Base-by-base conservation (phyloP, 129 eudicot species). In the Arctium lappa region DNA sequence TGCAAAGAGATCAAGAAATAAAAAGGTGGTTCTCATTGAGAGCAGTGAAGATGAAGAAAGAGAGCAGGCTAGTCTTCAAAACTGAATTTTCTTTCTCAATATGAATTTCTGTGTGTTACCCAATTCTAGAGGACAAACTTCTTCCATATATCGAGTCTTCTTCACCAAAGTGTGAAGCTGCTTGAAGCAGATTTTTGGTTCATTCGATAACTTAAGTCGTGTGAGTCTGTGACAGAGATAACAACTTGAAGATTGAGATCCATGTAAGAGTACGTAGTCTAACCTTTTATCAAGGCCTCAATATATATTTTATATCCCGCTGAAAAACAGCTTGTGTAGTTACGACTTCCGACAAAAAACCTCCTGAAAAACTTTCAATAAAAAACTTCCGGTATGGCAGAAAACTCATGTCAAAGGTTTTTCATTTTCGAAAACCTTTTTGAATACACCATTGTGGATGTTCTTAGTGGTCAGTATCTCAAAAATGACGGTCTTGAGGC, bases 1-100 rank as follows among this genome's bases (percentile, higher is more conserved):
- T 22, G 76, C 87, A 69, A 95, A 88, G 87, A 92, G 88, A 78
- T 32, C 78, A 44, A 93, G 88, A 84, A 80, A 92, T 33, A 91
- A 79, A 31, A 86, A 86, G 44, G 87, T 88, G 71, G 78, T 88
- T 31, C 84, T 88, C 39, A 82, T 92, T 72, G 94, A 93, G 72
- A 95, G 95, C 73, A 93, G 99, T 84, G 97, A 56, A 80, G 98
- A 93, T 62, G 97, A 93, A 42, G 81, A 69, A n/a, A 89, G 87
- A 94, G 46, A 46, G 53, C 31, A 69, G 8, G 11, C 30, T 13
- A 36, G 12, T 8, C 5, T 76, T 48, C 4, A 44, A 44, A 44
- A 44, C 50, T 44, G 12, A 1, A 8, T 56, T 56, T 56, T 56
- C 65, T 15, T 56, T 56, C 65, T 56, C 2, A 60, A 60, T 56